phyloP scores from a whole-genome alignment of 805 yeast species.

The Yamadazyma kitorensis region DNA sequence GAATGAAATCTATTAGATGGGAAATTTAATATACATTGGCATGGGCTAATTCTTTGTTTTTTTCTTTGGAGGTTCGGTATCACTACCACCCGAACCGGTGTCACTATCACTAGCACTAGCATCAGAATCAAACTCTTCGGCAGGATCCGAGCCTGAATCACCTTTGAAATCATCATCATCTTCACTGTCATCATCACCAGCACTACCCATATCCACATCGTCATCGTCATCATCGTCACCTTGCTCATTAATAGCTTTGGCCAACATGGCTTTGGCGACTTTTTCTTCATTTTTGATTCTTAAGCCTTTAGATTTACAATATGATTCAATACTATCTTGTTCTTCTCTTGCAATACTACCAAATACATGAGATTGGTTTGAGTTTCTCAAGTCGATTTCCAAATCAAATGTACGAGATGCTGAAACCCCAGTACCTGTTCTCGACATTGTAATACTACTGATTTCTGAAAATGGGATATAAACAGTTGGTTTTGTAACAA shows the following conservation, averaged over 20 bases:
- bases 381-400: slow-evolving; percentile 68
- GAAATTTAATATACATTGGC: no score
- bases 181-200: slow-evolving; percentile 70
- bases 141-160: slow-evolving; percentile 65
- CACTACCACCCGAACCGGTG: slow-evolving; percentile 15
- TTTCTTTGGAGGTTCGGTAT: slow-evolving; percentile 31
- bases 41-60: slow-evolving; percentile 21
- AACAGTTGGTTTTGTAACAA: slow-evolving; percentile 91
- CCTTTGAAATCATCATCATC: slow-evolving; percentile 79
- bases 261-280: slow-evolving; percentile 78
- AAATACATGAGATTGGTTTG: slow-evolving; percentile 69
- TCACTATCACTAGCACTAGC: slow-evolving; percentile 36
- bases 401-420: slow-evolving; percentile 90
- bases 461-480: slow-evolving; percentile 86
- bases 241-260: slow-evolving; percentile 66
- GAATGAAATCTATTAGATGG: no score
- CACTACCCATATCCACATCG: slow-evolving; percentile 58
- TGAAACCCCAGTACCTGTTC: slow-evolving; percentile 75
- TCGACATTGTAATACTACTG: slow-evolving; percentile 71
- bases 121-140: slow-evolving; percentile 82
- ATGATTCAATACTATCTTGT: slow-evolving; percentile 74
- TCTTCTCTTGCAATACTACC: slow-evolving; percentile 90
- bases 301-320: slow-evolving; percentile 72
- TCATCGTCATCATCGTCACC: slow-evolving; percentile 47
- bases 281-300: slow-evolving; percentile 85